Conservation (phyloP, 208 protist species). For the Polymyxa betae region DNA sequence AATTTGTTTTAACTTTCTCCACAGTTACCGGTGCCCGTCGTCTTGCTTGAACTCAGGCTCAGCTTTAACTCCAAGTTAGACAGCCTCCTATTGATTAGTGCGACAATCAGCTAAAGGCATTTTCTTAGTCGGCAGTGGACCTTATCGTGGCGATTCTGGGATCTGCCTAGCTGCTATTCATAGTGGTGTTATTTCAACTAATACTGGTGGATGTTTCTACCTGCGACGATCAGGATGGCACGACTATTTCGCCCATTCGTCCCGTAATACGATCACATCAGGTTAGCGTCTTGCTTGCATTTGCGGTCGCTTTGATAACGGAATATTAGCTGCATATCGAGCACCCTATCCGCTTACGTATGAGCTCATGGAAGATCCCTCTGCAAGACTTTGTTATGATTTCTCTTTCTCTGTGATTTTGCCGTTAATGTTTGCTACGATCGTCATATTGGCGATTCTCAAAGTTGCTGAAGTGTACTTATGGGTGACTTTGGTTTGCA, state of each 20-base stretch:
- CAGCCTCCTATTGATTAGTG: not conserved
- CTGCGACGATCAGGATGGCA: not conserved
- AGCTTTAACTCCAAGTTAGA: not conserved
- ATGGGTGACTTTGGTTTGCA: not conserved
- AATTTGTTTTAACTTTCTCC: not conserved
- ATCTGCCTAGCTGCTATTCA: slow-evolving; percentile 23
- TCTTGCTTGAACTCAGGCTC: not conserved
- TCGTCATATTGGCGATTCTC: not conserved
- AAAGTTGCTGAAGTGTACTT: not conserved
- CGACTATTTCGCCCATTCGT: not conserved
- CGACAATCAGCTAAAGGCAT: not conserved
- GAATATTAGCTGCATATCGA: not conserved
- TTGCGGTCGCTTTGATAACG: not conserved
- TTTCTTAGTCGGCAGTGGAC: slow-evolving; percentile 32
- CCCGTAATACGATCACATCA: not conserved
- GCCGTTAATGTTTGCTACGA: not conserved
- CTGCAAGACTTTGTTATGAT: not conserved
- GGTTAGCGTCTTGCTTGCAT: not conserved
- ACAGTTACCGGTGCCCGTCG: not conserved
- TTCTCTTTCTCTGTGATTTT: not conserved
- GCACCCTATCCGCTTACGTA: not conserved
- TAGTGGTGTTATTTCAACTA: not conserved
- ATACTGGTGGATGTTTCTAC: not conserved
- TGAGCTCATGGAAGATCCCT: not conserved
- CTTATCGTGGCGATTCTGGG: slow-evolving; percentile 31